Base-by-base conservation (phyloP, 2,329 filamentous ascomycete species). In the Trichophyton schoenleinii region DNA sequence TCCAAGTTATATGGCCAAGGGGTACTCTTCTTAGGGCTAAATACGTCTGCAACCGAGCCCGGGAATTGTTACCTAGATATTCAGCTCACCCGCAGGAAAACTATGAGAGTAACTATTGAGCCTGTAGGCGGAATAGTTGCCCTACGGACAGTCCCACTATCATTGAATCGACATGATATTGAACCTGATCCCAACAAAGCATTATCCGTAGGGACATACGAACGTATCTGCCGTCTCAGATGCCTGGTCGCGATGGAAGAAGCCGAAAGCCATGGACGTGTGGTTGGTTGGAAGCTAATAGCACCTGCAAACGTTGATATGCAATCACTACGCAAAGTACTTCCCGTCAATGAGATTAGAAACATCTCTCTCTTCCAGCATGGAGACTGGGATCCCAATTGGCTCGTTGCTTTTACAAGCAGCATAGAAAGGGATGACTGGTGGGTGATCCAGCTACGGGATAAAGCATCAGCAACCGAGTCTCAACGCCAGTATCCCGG, bases 41-140 rank as follows among this genome's bases (percentile, higher is more conserved):
- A 76, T 25, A 74, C 84, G 20, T 87, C 85, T 13, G 73, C 75
- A 5, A 76, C 77, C 0, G 83, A 89, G 57, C 86, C 89, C 0
- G 80, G 81, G 11, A 80, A 87, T 42, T 91, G 87, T 53, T 78
- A 74, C 36, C 78, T 97, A 60, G 79, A 79, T 36, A 80, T 92
- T 66, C 86, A 88, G 65, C 77, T 95, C 31, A 87, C 87, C 3
- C 77, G 79, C n/a, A 77, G 80, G 28, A 80, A 83, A 61, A 76
- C 79, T 42, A 74, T 87, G 38, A 81, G 78, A 4, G 73, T 95
- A 31, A 80, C 82, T 18, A 79, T 96, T 55, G 89, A 95, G 66
- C 84, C 87, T 0, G 83, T 88, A 28, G 91, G 88, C 0, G 94
- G 94, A n/a, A 75, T 80, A 9, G 87, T 91, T 64, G 83, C 85